These are phyloP conservation scores for Pharus latifolius DNA, from an alignment of 176 grass and related monocot genomes.

Conservation along the genomic window DNA sequence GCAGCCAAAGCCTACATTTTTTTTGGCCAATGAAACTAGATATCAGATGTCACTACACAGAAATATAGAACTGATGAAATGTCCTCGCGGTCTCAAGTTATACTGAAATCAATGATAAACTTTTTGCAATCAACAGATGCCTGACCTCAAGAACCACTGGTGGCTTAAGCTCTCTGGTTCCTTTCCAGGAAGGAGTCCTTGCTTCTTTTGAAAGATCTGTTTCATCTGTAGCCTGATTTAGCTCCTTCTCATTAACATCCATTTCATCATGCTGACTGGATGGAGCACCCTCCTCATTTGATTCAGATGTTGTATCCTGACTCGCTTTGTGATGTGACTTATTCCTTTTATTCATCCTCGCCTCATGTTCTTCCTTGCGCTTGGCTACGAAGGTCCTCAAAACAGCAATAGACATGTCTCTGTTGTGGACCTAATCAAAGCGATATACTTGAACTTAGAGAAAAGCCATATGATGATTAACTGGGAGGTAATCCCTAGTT, in stretches of 20 bases:
- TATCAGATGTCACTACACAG: not conserved
- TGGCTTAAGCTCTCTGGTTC: slow-evolving; percentile 47
- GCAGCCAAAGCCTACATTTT: slow-evolving; percentile 80
- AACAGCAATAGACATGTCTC: slow-evolving; percentile 95
- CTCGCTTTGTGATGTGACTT: slow-evolving; percentile 15
- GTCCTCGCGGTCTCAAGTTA: not conserved
- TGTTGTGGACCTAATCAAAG: slow-evolving; percentile 81
- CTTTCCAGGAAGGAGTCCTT: slow-evolving; percentile 50
- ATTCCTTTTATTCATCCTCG: slow-evolving; percentile 52
- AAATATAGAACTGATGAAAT: not conserved
- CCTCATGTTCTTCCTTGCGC: slow-evolving; percentile 74
- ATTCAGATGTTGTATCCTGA: slow-evolving; percentile 10
- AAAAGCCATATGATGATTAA: not conserved
- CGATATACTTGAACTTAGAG: not conserved
- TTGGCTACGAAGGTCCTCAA: slow-evolving; percentile 76
- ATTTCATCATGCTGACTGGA: slow-evolving; percentile 23
- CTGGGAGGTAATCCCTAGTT: not conserved
- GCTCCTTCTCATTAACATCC: slow-evolving; percentile 25
- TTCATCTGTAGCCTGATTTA: slow-evolving; percentile 27
- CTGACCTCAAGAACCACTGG: slow-evolving; percentile 86
- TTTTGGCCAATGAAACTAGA: slow-evolving; percentile 7
- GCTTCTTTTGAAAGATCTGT: slow-evolving; percentile 23
- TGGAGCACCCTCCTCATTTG: slow-evolving; percentile 30
- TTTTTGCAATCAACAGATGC: not conserved
- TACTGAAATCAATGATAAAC: not conserved